Evolutionary conservation across 2,329 filamentous ascomycete genomes (phyloP).

Genomic region (Capronia americana): DNA sequence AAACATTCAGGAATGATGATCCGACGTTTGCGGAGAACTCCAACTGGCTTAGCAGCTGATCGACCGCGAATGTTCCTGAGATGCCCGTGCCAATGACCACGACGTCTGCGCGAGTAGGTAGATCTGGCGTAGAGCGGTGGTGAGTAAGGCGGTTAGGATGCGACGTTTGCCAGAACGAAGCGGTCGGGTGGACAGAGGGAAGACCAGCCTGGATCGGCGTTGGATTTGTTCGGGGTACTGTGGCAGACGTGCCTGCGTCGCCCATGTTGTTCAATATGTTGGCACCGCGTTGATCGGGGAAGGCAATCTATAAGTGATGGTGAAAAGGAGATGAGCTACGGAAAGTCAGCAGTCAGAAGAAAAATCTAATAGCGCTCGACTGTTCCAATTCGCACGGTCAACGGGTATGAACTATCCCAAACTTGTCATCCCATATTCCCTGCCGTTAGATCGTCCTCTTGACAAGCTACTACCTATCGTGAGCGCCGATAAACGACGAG

Average conservation of each 20-base stretch:
- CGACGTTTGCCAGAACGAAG: slow-evolving; percentile 38
- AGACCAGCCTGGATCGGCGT: slow-evolving; percentile 20
- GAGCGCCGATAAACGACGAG: background rate
- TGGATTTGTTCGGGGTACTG: background rate
- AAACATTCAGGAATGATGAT: slow-evolving; percentile 36
- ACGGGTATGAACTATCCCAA: background rate
- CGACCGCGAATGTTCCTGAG: slow-evolving; percentile 46
- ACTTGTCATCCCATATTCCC: background rate
- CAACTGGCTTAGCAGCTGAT: slow-evolving; percentile 38
- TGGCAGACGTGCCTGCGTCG: background rate
- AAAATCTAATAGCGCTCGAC: background rate
- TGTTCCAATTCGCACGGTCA: background rate
- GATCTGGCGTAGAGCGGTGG: slow-evolving; percentile 31
- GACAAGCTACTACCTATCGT: background rate
- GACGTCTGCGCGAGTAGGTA: slow-evolving; percentile 43
- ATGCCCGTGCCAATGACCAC: slow-evolving; percentile 51
- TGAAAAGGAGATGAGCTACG: background rate
- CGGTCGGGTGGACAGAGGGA: slow-evolving; percentile 24
- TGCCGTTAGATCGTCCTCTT: background rate
- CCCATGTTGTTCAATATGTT: background rate
- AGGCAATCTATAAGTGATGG: background rate
- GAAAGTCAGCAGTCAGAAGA: background rate
- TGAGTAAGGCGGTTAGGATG: slow-evolving; percentile 26
- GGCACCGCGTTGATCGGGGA: background rate
- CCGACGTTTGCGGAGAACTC: background rate